phyloP scores from a whole-genome alignment of 140 eudicot species.

The Ambrosia hybrid region DNA sequence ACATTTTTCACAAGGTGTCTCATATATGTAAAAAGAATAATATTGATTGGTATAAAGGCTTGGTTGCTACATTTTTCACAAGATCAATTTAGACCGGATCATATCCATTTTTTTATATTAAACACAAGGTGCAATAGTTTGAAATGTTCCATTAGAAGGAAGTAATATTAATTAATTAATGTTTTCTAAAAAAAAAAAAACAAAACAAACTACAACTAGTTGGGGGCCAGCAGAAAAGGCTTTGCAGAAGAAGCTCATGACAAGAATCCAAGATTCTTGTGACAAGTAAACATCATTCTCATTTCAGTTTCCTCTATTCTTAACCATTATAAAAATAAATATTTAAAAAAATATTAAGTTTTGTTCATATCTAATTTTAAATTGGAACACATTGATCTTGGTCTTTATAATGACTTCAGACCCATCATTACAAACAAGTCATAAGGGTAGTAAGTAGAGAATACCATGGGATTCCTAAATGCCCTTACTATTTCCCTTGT shows the following conservation, averaged over 20 bases:
- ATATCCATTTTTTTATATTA: neutral
- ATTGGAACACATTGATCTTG: neutral
- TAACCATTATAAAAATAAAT: neutral
- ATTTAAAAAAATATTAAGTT: neutral
- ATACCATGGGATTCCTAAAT: slow-evolving; percentile 24
- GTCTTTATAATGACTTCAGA: slow-evolving; percentile 1
- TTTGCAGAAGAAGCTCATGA: slow-evolving; percentile 10
- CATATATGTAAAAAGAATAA: too few relatives aligned
- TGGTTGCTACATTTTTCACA: neutral
- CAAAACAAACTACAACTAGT: neutral
- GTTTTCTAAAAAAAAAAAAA: neutral
- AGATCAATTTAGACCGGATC: neutral
- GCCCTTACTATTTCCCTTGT: slow-evolving; percentile 20
- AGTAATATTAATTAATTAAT: neutral
- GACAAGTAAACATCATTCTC: slow-evolving; percentile 13
- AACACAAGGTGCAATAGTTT: neutral
- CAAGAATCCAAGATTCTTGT: slow-evolving; percentile 13
- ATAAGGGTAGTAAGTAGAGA: slow-evolving; percentile 9
- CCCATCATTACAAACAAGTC: slow-evolving; percentile 19
- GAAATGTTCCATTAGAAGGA: neutral
- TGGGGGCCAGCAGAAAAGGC: neutral
- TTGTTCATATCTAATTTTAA: neutral
- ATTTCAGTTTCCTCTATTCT: neutral
- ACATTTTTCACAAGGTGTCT: neutral
- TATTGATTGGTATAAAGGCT: too few relatives aligned